Evolutionary conservation across 306 rosid genomes (phyloP).

Genomic region (Inga oerstediana): DNA sequence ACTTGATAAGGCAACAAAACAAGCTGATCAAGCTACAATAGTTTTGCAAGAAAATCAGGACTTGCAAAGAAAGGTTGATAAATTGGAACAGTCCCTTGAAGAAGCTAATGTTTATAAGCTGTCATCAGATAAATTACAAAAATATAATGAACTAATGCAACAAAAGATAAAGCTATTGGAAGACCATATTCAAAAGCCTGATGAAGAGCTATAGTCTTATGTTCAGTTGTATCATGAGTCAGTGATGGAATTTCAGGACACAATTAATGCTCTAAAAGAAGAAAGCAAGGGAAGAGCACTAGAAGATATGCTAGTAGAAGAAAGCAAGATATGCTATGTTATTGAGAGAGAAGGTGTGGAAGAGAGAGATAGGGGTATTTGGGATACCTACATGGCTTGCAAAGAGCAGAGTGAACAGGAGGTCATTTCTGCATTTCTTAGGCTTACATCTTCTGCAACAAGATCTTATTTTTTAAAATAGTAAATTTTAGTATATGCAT

Average conservation of each 20-base stretch:
- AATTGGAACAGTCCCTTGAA: slow-evolving; percentile 79
- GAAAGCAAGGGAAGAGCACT: slow-evolving; percentile 69
- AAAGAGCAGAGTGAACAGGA: slow-evolving; percentile 64
- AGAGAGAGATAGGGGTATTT: slow-evolving; percentile 58
- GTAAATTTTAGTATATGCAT: slow-evolving; percentile 22
- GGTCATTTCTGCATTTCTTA: slow-evolving; percentile 70
- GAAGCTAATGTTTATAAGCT: slow-evolving; percentile 63
- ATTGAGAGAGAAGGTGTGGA: slow-evolving; percentile 88
- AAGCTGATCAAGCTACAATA: slow-evolving; percentile 70
- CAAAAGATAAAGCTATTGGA: slow-evolving; percentile 77
- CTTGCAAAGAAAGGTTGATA: slow-evolving; percentile 72
- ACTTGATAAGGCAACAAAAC: slow-evolving; percentile 74
- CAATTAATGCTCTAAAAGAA: slow-evolving; percentile 65
- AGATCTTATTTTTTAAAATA: slow-evolving; percentile 52
- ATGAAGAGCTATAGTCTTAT: slow-evolving; percentile 78
- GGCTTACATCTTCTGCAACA: slow-evolving; percentile 56
- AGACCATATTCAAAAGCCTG: slow-evolving; percentile 78
- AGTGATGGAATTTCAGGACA: slow-evolving; percentile 78
- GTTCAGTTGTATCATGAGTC: slow-evolving; percentile 86
- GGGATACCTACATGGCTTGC: slow-evolving; percentile 67
- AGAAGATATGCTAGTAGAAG: slow-evolving; percentile 61
- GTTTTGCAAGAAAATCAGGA: slow-evolving; percentile 84
- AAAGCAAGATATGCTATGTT: slow-evolving; percentile 56
- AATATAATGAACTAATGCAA: slow-evolving; percentile 68
- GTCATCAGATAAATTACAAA: slow-evolving; percentile 79